Base-by-base conservation (phyloP, 1,284 basidiomycete species). In the Bondarzewia mesenterica region DNA sequence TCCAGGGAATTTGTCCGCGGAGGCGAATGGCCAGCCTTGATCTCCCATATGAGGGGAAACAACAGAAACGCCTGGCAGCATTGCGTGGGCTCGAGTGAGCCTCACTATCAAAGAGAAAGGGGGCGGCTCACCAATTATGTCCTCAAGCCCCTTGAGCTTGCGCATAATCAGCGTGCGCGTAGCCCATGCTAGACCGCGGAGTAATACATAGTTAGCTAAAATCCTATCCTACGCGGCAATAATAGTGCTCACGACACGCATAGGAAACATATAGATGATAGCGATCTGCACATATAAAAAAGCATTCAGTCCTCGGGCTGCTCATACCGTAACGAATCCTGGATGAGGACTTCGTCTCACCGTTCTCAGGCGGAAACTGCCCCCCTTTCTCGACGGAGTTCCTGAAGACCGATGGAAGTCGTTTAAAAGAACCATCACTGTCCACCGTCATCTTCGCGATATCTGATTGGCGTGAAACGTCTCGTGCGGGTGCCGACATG, bases 201-300 rank as follows among this genome's bases (percentile, higher is more conserved):
- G 12, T 12, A 46, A 2, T 10, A 15, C 5, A n/a, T 12, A 39
- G 39, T n/a, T 10, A 32, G 29, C n/a, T 10, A 10, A 32, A 32
- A 32, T 32, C 4, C 4, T n/a, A 32, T 32, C 12, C 29, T 12
- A 7, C 16, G 12, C 8, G 36, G 18, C 18, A 7, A 16, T n/a
- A 3, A 1, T 14, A 10, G 38, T 44, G 71, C 86, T 72, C 51
- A 92, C 90, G 81, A 67, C 85, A 89, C 3, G 81, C 75, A 57
- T 79, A 82, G 5, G 83, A 87, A 49, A 93, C 88, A 58, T 90
- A 93, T 59, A 94, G 87, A 58, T 90, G 89, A 64, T 96, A 96
- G 44, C 93, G 81, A 47, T 77, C 89, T 90, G 56, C n/a, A 52
- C 21, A 40, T 39, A 39, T n/a, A n/a, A n/a, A n/a, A n/a, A n/a